Conservation (phyloP, 345 rosid genomes). For the Citrus glauca region DNA sequence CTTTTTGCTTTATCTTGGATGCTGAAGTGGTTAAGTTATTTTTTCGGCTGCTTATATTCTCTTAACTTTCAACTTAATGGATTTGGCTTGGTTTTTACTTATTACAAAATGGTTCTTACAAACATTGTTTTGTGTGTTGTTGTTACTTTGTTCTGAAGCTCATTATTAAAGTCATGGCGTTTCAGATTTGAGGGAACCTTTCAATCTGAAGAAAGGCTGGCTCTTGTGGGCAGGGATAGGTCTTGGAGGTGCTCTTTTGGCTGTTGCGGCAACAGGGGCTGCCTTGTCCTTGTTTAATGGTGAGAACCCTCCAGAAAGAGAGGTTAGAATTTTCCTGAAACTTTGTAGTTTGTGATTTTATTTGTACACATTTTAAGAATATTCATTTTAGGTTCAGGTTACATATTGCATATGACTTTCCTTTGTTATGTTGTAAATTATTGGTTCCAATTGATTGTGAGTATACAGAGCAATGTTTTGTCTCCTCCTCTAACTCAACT, state of each 20-base stretch:
- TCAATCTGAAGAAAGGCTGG: slow-evolving; percentile 60
- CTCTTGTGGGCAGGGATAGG: slow-evolving; percentile 64
- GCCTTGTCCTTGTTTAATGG: slow-evolving; percentile 45
- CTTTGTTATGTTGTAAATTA: neutral
- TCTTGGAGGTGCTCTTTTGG: slow-evolving; percentile 47
- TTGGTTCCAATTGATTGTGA: neutral
- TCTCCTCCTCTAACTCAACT: neutral
- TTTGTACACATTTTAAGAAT: neutral
- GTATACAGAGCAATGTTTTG: neutral
- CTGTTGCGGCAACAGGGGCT: slow-evolving; percentile 41
- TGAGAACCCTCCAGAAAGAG: slow-evolving; percentile 48
- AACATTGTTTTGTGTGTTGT: neutral
- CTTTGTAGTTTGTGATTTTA: neutral
- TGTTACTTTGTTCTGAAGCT: neutral
- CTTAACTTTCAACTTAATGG: neutral
- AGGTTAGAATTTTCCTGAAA: slow-evolving; percentile 38
- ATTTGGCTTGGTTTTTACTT: neutral
- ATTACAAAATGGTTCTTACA: neutral
- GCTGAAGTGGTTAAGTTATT: too few relatives aligned
- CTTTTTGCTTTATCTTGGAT: neutral
- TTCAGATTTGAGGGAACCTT: slow-evolving; percentile 71
- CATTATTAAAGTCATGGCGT: neutral
- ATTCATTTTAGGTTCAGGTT: neutral
- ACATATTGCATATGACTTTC: neutral
- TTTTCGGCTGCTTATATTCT: neutral